phyloP scores from a whole-genome alignment of 2,329 filamentous ascomycete species.

The Helicocarpus griseus region DNA sequence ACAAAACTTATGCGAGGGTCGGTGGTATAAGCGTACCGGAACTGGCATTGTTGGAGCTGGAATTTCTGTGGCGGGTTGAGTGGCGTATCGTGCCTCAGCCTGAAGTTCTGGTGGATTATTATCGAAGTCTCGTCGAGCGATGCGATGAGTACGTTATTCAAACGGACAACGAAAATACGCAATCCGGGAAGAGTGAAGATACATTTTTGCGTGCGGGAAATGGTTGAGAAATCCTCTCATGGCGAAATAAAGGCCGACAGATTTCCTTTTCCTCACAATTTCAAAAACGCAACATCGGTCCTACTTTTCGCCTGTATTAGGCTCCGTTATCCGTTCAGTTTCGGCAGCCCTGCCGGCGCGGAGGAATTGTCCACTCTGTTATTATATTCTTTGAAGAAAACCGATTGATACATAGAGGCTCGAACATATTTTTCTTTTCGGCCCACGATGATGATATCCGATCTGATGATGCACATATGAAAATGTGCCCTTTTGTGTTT shows the following conservation, averaged over 20 bases:
- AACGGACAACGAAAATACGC: constrained; percentile 5
- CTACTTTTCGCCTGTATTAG: not conserved
- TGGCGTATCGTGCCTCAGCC: constrained; percentile 97
- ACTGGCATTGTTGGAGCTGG: constrained; percentile 80
- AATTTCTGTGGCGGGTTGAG: constrained; percentile 84
- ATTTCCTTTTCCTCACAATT: too few species aligned
- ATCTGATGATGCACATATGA: not conserved
- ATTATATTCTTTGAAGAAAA: not conserved
- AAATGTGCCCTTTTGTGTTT: not conserved
- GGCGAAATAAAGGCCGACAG: too few species aligned
- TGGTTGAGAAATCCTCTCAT: not conserved
- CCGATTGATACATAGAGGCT: not conserved
- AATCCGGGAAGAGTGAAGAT: not conserved
- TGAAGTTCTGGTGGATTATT: constrained; percentile 88
- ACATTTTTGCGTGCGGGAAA: not conserved
- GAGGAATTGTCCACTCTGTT: not conserved
- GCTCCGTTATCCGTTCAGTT: not conserved
- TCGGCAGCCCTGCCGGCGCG: not conserved
- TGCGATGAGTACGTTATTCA: constrained; percentile 51
- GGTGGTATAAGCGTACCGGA: constrained; percentile 87
- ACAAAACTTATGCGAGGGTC: constrained; percentile 88
- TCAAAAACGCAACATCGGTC: not conserved
- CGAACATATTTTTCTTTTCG: not conserved
- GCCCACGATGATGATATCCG: not conserved
- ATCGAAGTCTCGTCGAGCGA: constrained; percentile 69